Conservation (phyloP, 139 green algal species). For the Tetradesmus lagerheimii region DNA sequence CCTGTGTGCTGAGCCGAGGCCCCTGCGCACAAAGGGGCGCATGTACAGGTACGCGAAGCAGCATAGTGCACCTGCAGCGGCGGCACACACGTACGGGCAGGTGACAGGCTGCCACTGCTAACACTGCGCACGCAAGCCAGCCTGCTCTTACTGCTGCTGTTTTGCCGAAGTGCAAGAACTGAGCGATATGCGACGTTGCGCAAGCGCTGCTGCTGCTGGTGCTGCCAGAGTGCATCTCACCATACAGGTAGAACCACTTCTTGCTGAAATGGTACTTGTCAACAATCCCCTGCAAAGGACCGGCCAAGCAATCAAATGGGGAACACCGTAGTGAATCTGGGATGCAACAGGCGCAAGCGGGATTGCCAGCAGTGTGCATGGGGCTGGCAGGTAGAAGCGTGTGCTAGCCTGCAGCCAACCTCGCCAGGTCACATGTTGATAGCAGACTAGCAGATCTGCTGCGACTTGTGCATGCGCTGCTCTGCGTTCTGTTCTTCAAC, state of each 20-base stretch:
- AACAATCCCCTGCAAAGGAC: constrained; percentile 65
- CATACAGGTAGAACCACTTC: constrained; percentile 87
- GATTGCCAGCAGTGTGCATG: no score
- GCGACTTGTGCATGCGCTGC: not conserved
- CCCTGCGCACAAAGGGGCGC: constrained; percentile 78
- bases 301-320: not conserved
- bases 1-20: constrained; percentile 79
- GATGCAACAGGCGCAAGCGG: no score
- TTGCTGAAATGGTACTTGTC: constrained; percentile 77
- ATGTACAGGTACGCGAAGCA: constrained; percentile 86
- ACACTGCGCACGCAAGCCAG: not conserved
- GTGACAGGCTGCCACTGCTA: not conserved
- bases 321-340: not conserved
- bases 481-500: no score
- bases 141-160: not conserved
- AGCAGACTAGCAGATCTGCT: not conserved
- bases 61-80: constrained; percentile 56
- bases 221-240: constrained; percentile 46
- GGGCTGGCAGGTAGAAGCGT: no score
- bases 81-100: not conserved
- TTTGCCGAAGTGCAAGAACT: no score
- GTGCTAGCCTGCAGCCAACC: no score
- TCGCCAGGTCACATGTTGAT: not conserved
- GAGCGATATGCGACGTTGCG: no score
- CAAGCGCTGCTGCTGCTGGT: not conserved